Conservation (phyloP, 805 yeast species). For the Ogataea chonburiensis region DNA sequence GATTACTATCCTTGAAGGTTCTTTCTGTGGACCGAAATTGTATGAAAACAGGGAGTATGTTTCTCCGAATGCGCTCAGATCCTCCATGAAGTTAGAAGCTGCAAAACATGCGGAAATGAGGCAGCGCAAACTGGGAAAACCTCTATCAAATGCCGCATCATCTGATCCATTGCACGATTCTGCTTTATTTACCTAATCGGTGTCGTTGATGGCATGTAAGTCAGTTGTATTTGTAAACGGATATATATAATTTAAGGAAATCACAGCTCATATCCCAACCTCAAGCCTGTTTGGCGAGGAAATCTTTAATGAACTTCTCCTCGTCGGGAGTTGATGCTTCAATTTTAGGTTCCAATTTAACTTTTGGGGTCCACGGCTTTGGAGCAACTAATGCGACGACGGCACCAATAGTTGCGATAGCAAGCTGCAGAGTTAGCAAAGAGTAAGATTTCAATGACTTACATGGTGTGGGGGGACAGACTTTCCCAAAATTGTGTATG, state of each 20-base stretch:
- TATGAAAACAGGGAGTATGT: constrained; percentile 96
- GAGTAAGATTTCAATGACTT: no score
- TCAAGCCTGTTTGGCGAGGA: constrained; percentile 43
- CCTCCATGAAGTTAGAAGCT: constrained; percentile 76
- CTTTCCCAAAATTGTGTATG: constrained; percentile 82
- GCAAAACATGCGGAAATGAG: constrained; percentile 79
- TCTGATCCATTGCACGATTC: neutral
- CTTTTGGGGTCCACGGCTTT: constrained; percentile 68
- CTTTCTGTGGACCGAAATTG: constrained; percentile 96
- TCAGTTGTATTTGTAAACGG: no score
- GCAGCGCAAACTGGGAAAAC: constrained; percentile 54
- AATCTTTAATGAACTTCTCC: constrained; percentile 79
- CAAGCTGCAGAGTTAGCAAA: constrained; percentile 45
- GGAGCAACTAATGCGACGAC: constrained; percentile 64
- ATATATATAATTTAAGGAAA: no score
- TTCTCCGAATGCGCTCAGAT: constrained; percentile 92
- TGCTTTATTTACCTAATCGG: no score
- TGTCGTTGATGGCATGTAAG: no score
- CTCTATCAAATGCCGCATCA: no score
- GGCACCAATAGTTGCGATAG: constrained; percentile 76
- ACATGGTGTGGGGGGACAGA: constrained; percentile 78
- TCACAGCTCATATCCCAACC: no score
- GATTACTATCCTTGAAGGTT: constrained; percentile 90
- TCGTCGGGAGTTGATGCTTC: constrained; percentile 83
- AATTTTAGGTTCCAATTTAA: constrained; percentile 62